Evolutionary conservation across 495 filamentous ascomycete genomes (phyloP).

Genomic region (Delitschia confertaspora): DNA sequence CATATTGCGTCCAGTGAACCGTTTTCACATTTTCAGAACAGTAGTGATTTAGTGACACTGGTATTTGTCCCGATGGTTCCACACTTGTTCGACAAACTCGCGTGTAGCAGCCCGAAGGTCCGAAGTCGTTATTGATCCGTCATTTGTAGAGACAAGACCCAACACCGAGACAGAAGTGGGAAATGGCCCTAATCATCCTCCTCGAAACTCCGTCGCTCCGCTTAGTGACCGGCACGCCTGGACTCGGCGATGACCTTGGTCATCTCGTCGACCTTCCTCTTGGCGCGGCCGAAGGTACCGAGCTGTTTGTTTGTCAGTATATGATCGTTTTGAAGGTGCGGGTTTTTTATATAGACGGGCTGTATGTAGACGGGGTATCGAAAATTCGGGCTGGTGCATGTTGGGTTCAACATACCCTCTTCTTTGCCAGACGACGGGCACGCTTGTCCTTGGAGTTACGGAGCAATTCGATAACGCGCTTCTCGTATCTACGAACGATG

Average conservation of each 20-base stretch:
- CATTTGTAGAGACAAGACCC: no score
- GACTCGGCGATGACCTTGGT: slow-evolving; percentile 94
- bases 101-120: no score
- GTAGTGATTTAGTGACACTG: no score
- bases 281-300: slow-evolving; percentile 93
- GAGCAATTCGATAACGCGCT: slow-evolving; percentile 95
- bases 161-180: slow-evolving; percentile 17
- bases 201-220: slow-evolving; percentile 9
- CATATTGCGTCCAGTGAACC: no score
- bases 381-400: neutral
- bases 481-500: slow-evolving; percentile 74
- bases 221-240: slow-evolving; percentile 74
- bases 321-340: no score
- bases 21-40: no score
- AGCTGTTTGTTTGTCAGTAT: slow-evolving; percentile 38
- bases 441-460: slow-evolving; percentile 99
- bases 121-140: no score
- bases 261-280: slow-evolving; percentile 98
- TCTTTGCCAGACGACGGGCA: slow-evolving; percentile 98
- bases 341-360: slow-evolving; percentile 4
- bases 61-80: no score
- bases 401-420: slow-evolving; percentile 57
- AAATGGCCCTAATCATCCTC: slow-evolving; percentile 11
- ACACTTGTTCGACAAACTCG: no score
- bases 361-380: slow-evolving; percentile 1